phyloP scores from a whole-genome alignment of 192 early-diverging fungal species.

The Coemansia pectinata region DNA sequence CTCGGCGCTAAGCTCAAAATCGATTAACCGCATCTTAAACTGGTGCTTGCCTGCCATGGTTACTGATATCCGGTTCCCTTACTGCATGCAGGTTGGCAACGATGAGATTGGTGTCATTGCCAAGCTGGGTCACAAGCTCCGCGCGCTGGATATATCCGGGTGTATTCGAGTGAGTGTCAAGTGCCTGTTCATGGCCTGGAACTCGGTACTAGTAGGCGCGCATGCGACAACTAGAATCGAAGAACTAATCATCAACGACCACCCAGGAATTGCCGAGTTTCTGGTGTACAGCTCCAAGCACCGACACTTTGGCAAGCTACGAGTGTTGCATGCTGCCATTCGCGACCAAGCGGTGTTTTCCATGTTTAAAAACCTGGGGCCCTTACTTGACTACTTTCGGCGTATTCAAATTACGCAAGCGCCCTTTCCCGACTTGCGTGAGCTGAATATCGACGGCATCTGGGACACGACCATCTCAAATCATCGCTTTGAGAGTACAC shows the following conservation, averaged over 20 bases:
- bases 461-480: constrained; percentile 20
- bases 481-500: constrained; percentile 19
- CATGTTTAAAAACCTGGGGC: constrained; percentile 9
- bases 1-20: background rate
- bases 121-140: constrained; percentile 15
- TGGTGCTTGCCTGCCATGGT: constrained; percentile 18
- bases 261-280: constrained; percentile 41
- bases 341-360: constrained; percentile 26
- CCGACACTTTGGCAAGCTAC: constrained; percentile 31
- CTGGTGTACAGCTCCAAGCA: constrained; percentile 34
- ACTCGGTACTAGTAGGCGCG: constrained; percentile 18
- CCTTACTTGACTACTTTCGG: constrained; percentile 25
- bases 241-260: constrained; percentile 38
- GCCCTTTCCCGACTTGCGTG: constrained; percentile 28
- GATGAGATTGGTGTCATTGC: constrained; percentile 19
- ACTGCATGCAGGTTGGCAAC: constrained; percentile 14
- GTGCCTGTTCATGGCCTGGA: constrained; percentile 35
- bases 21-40: constrained; percentile 16
- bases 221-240: constrained; percentile 24
- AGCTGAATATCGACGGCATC: constrained; percentile 39
- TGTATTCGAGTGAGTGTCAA: constrained; percentile 27
- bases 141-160: constrained; percentile 48
- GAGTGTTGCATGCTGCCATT: constrained; percentile 34
- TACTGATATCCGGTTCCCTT: constrained; percentile 25
- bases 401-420: constrained; percentile 10